phyloP scores from a whole-genome alignment of 352 stramenopile genomes.

The Phytophthora colocasiae region DNA sequence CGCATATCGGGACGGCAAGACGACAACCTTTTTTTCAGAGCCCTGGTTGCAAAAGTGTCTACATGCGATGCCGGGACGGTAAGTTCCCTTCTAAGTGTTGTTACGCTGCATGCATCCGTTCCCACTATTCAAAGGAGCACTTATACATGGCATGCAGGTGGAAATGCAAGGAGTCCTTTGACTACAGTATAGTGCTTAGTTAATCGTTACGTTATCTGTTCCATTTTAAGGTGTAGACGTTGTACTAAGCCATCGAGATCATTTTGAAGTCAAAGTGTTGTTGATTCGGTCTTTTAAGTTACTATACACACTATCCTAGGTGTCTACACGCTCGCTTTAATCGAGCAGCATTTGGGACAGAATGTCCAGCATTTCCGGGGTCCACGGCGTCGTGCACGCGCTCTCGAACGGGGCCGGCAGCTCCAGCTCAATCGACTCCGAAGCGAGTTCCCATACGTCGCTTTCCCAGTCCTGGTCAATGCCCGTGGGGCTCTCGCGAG shows the following conservation, averaged over 20 bases:
- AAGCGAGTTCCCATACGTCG: constrained; percentile 30
- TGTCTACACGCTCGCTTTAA: constrained; percentile 20
- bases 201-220: not conserved
- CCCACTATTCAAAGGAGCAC: too few relatives aligned
- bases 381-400: constrained; percentile 46
- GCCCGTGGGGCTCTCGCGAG: constrained; percentile 38
- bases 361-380: constrained; percentile 48
- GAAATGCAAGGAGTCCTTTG: too few relatives aligned
- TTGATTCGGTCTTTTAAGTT: constrained; percentile 33
- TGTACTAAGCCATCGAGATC: constrained; percentile 13
- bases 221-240: not conserved
- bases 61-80: too few relatives aligned
- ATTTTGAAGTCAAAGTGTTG: constrained; percentile 6
- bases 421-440: constrained; percentile 21
- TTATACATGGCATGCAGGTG: too few relatives aligned
- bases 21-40: constrained; percentile 1
- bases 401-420: constrained; percentile 33
- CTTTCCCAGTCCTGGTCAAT: constrained; percentile 40
- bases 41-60: too few relatives aligned
- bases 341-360: constrained; percentile 45
- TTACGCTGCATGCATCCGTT: not conserved
- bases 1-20: constrained; percentile 15
- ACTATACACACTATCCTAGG: constrained; percentile 35
- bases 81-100: not conserved
- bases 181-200: too few relatives aligned